phyloP scores from a whole-genome alignment of 1,139 yeast genomes.

The Yamadazyma blattariae region DNA sequence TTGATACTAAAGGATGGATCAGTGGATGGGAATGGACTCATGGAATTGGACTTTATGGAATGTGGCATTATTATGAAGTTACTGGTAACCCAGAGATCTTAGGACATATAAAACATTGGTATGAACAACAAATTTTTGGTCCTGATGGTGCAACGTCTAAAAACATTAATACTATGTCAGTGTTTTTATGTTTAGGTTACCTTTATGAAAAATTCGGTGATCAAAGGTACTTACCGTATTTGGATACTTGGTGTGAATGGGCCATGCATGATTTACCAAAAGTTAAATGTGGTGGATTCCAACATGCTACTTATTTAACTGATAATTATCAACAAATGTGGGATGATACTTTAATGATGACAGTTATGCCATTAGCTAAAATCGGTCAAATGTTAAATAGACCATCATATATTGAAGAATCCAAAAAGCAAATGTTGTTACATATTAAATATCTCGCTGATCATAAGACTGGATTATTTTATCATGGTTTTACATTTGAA shows the following conservation, averaged over 20 bases:
- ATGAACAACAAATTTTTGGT: slow-evolving; percentile 22
- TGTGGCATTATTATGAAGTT: slow-evolving; percentile 31
- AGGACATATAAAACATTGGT: slow-evolving; percentile 25
- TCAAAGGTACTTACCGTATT: slow-evolving; percentile 22
- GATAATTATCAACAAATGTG: slow-evolving; percentile 29
- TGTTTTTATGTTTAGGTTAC: slow-evolving; percentile 26
- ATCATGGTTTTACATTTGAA: slow-evolving; percentile 30
- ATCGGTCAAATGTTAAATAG: slow-evolving; percentile 25
- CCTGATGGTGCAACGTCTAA: slow-evolving; percentile 29
- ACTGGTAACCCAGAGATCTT: slow-evolving; percentile 20
- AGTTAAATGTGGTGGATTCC: slow-evolving; percentile 32
- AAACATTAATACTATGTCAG: slow-evolving; percentile 34
- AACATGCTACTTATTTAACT: slow-evolving; percentile 29
- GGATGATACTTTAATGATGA: slow-evolving; percentile 37
- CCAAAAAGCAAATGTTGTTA: slow-evolving; percentile 29
- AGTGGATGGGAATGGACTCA: slow-evolving; percentile 39
- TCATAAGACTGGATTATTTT: slow-evolving; percentile 27
- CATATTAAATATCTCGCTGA: slow-evolving; percentile 30
- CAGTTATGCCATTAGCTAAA: slow-evolving; percentile 32
- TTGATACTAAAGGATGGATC: slow-evolving; percentile 34
- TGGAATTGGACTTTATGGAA: slow-evolving; percentile 30
- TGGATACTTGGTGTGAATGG: slow-evolving; percentile 35
- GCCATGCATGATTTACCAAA: slow-evolving; percentile 26
- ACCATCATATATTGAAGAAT: slow-evolving; percentile 28
- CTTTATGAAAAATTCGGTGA: slow-evolving; percentile 23